Conservation (phyloP, 345 rosid genomes). For the Leavenworthia alabamica region DNA sequence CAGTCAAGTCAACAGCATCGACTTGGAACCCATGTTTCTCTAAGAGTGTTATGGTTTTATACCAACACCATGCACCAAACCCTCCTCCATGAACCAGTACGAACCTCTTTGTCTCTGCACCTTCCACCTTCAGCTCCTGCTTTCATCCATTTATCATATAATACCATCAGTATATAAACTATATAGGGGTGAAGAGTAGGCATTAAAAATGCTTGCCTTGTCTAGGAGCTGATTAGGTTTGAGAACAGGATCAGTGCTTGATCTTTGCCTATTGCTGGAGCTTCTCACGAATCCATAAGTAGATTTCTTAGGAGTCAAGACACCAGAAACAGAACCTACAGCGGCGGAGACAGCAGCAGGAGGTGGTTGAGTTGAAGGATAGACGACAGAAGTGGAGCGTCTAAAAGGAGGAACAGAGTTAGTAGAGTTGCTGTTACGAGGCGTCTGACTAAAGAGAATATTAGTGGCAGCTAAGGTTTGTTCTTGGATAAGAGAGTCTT, state of each 20-base stretch:
- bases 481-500: slow-evolving; percentile 60
- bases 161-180: background rate
- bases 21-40: slow-evolving; percentile 50
- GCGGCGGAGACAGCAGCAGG: slow-evolving; percentile 1
- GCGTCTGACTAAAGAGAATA: slow-evolving; percentile 59
- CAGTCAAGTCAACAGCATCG: slow-evolving; percentile 58
- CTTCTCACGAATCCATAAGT: slow-evolving; percentile 43
- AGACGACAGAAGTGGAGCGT: slow-evolving; percentile 73
- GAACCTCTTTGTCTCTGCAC: slow-evolving; percentile 45
- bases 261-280: slow-evolving; percentile 79
- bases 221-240: slow-evolving; percentile 85
- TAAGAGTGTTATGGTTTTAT: slow-evolving; percentile 63
- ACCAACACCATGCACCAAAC: slow-evolving; percentile 90
- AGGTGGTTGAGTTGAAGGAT: slow-evolving; percentile 18
- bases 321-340: slow-evolving; percentile 28
- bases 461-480: slow-evolving; percentile 76
- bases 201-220: slow-evolving; percentile 44
- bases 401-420: slow-evolving; percentile 52
- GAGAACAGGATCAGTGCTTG: slow-evolving; percentile 77
- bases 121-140: slow-evolving; percentile 38
- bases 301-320: slow-evolving; percentile 58
- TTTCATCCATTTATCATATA: background rate
- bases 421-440: slow-evolving; percentile 45
- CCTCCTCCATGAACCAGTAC: slow-evolving; percentile 87
- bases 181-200: background rate